These are phyloP conservation scores for Escovopsis sp. DNA, from an alignment of 2,329 filamentous ascomycete species.

Conservation along the genomic window DNA sequence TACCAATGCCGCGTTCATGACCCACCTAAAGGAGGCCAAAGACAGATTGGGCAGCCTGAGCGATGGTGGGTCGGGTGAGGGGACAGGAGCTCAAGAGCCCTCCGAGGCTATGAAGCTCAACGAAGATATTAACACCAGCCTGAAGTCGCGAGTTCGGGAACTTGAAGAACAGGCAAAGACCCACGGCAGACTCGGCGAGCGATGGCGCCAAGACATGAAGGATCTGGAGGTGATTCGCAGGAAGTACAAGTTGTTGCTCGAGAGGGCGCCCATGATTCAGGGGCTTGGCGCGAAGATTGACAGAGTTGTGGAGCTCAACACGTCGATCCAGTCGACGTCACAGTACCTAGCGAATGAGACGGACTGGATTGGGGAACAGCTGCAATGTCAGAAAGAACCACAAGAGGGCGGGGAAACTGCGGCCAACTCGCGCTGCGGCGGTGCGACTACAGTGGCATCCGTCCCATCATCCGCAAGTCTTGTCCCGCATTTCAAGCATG, in stretches of 20 bases:
- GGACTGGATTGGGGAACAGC: slow-evolving; percentile 15
- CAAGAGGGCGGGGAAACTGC: not conserved
- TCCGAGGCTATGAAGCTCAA: not conserved
- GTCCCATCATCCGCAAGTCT: not conserved
- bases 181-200: slow-evolving; percentile 9
- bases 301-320: slow-evolving; percentile 14
- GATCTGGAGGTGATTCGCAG: slow-evolving; percentile 12
- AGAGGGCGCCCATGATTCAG: slow-evolving; percentile 13
- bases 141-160: slow-evolving; percentile 10
- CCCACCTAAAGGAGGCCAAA: slow-evolving; percentile 10
- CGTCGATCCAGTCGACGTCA: slow-evolving; percentile 15
- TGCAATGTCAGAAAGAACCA: slow-evolving; percentile 4
- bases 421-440: not conserved
- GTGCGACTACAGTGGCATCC: not conserved
- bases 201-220: slow-evolving; percentile 16
- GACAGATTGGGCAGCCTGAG: slow-evolving; percentile 5
- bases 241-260: slow-evolving; percentile 12
- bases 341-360: slow-evolving; percentile 15
- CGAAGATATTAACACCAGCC: not conserved
- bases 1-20: not conserved
- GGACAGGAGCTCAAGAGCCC: not conserved
- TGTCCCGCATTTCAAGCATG: not conserved
- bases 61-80: not conserved
- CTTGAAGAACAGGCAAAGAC: slow-evolving; percentile 11
- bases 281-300: slow-evolving; percentile 12